A percentile compares a stretch with the other conserved stretches of the same genome.
Evolutionary conservation across 78 protist species (phyloP).

Genomic region (Monocercomonoides exilis): DNA sequence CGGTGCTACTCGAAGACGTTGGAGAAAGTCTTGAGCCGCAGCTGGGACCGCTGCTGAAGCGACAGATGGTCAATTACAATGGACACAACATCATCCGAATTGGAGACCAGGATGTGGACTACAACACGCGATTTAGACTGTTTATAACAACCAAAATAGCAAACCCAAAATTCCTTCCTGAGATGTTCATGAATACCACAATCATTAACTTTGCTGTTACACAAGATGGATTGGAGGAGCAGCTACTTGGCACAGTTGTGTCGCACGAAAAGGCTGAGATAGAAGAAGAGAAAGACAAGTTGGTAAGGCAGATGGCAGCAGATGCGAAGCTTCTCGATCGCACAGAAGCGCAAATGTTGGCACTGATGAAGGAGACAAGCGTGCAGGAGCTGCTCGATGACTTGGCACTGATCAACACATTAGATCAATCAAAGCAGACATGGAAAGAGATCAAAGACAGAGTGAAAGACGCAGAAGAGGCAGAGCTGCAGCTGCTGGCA

Average conservation of each 20-base stretch:
- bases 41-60: conserved; percentile 49
- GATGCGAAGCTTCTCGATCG: conserved; percentile 40
- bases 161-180: conserved; percentile 77
- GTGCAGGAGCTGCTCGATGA: conserved; percentile 57
- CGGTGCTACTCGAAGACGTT: conserved; percentile 57
- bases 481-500: conserved; percentile 36
- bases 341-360: conserved; percentile 66
- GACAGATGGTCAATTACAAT: conserved; percentile 28
- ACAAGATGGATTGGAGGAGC: conserved; percentile 73
- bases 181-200: conserved; percentile 56
- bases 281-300: conserved; percentile 57
- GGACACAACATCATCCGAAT: conserved; percentile 51
- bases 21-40: conserved; percentile 61
- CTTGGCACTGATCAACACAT: conserved; percentile 44
- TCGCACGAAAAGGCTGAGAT: conserved; percentile 62
- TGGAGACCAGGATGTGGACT: conserved; percentile 69
- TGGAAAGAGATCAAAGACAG: conserved; percentile 39
- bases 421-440: conserved; percentile 50
- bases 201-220: conserved; percentile 73
- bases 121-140: conserved; percentile 55
- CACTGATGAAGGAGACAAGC: conserved; percentile 23
- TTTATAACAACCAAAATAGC: conserved; percentile 67
- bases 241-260: conserved; percentile 69
- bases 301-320: conserved; percentile 49
- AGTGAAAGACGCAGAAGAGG: conserved; percentile 38